Conservation (phyloP, 495 filamentous ascomycete species). For the Aspergillus nidulans region DNA sequence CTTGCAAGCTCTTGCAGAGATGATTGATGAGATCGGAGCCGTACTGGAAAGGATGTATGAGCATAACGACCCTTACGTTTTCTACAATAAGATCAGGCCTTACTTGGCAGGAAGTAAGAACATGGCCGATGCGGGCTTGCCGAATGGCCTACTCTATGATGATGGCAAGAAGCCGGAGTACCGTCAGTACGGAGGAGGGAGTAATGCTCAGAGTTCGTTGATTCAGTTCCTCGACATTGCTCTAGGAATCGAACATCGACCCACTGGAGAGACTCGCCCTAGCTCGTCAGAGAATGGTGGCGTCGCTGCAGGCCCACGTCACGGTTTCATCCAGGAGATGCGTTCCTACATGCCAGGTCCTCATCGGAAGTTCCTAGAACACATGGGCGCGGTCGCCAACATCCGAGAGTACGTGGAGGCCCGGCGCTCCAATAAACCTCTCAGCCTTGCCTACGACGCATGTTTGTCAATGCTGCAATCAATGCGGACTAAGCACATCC, state of each 20-base stretch:
- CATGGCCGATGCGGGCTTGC: conserved; percentile 88
- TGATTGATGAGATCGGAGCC: conserved; percentile 73
- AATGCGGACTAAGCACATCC: conserved; percentile 91
- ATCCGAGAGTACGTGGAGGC: conserved; percentile 79
- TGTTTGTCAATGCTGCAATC: conserved; percentile 85
- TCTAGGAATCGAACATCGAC: conserved; percentile 86
- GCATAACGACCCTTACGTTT: conserved; percentile 85
- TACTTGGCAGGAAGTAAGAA: conserved; percentile 96
- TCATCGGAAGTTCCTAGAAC: conserved; percentile 81
- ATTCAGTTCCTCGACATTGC: conserved; percentile 94
- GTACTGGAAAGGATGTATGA: conserved; percentile 85
- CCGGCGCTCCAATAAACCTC: conserved; percentile 53
- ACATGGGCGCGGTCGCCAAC: conserved; percentile 77
- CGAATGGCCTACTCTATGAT: conserved; percentile 82
- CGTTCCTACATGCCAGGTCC: conserved; percentile 92
- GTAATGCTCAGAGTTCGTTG: conserved; percentile 90
- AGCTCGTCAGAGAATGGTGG: conserved; percentile 38
- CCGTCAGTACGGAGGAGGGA: conserved; percentile 80
- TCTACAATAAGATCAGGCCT: conserved; percentile 89
- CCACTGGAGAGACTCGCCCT: conserved; percentile 67
- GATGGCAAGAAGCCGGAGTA: conserved; percentile 63
- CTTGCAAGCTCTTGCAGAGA: conserved; percentile 74
- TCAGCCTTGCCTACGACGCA: conserved; percentile 82
- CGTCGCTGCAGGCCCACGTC: conserved; percentile 52
- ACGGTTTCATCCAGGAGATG: conserved; percentile 97